These are phyloP conservation scores for Saccharomycopsis oosterbeekiorum DNA, from an alignment of 805 yeast species.

Conservation along the genomic window DNA sequence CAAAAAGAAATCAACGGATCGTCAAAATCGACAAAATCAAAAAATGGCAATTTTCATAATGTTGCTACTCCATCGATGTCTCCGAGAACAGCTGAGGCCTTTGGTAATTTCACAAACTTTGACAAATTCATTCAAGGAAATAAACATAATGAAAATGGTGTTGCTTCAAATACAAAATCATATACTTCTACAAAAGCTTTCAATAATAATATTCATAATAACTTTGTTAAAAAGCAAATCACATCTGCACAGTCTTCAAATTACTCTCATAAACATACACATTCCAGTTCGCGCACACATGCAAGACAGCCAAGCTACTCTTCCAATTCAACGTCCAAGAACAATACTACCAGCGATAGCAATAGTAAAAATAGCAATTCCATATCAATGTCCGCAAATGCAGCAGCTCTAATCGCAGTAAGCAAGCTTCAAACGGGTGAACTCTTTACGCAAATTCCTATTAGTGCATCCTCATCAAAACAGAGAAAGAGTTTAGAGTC, in stretches of 20 bases:
- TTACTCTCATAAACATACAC: background rate
- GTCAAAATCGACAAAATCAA: background rate
- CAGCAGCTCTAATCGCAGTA: constrained; percentile 8
- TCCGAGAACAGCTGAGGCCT: background rate
- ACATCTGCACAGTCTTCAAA: background rate
- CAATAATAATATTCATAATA: background rate
- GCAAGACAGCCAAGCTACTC: background rate
- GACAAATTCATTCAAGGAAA: background rate
- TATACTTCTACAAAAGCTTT: background rate
- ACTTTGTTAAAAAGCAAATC: background rate
- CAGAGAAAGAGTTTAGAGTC: background rate
- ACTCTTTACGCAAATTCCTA: background rate
- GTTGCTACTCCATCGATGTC: background rate
- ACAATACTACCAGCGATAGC: background rate
- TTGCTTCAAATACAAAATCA: background rate
- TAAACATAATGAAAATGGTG: background rate
- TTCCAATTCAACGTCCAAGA: background rate
- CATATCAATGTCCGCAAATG: constrained; percentile 12
- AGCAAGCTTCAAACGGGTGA: background rate
- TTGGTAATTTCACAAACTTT: background rate
- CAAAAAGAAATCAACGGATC: background rate
- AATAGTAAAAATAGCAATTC: background rate
- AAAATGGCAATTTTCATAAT: background rate
- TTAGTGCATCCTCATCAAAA: background rate
- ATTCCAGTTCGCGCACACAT: background rate